Percentiles rank a stretch among this genome's conserved stretches.
Evolutionary conservation across 1,284 basidiomycete genomes (phyloP).

Genomic region (Ustilago vetiveriae): DNA sequence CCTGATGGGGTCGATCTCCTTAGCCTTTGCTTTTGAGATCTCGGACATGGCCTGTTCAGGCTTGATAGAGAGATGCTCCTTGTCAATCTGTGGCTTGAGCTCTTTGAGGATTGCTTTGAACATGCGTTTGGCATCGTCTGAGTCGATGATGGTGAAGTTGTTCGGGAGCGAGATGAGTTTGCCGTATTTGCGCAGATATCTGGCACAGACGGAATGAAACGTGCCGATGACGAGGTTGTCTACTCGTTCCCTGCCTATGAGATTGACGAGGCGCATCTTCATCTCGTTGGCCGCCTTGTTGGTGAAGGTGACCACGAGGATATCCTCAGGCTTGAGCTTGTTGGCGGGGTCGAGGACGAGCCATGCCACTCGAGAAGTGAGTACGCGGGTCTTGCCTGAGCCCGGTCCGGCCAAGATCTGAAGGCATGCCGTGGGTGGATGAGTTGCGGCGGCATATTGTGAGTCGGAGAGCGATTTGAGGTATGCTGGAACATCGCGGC

Average conservation of each 20-base stretch:
- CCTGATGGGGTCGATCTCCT: constrained; percentile 68
- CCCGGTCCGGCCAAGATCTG: constrained; percentile 65
- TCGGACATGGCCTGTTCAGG: constrained; percentile 73
- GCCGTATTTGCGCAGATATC: constrained; percentile 76
- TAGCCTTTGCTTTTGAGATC: constrained; percentile 85
- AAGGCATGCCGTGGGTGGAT: constrained; percentile 51
- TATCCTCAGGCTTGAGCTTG: constrained; percentile 52
- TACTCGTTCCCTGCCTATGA: constrained; percentile 77
- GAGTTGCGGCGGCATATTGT: constrained; percentile 59
- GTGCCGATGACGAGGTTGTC: constrained; percentile 76
- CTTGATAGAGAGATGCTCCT: constrained; percentile 73
- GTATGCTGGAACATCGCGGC: constrained; percentile 14
- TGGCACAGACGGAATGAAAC: constrained; percentile 82
- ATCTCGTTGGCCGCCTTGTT: constrained; percentile 93
- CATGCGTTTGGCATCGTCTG: constrained; percentile 81
- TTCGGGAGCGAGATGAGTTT: constrained; percentile 73
- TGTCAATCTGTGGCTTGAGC: constrained; percentile 70
- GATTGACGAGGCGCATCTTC: constrained; percentile 76
- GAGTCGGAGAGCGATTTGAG: constrained; percentile 49
- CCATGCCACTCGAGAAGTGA: constrained; percentile 63
- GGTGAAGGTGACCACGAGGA: constrained; percentile 68
- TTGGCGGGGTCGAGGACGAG: constrained; percentile 51
- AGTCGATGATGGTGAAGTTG: constrained; percentile 85
- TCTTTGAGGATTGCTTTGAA: constrained; percentile 74
- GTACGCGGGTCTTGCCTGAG: constrained; percentile 65